Conservation (phyloP, 441 rosid genomes). For the Populus hybrid region DNA sequence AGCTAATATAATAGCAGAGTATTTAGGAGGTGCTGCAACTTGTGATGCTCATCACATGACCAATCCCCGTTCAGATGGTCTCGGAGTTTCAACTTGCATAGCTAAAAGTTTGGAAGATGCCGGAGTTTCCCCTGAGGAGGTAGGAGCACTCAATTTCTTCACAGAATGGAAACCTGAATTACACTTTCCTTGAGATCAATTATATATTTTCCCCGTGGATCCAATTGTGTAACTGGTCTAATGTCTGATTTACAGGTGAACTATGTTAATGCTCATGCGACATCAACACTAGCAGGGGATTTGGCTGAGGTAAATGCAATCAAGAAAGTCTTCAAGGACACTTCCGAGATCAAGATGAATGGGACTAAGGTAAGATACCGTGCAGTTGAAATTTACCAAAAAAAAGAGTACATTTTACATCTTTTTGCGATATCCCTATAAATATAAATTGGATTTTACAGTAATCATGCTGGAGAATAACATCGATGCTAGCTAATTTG, state of each 20-base stretch:
- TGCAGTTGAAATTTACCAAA: neutral
- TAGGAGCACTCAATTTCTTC: slow-evolving; percentile 5
- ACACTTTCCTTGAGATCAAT: neutral
- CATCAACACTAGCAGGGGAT: slow-evolving; percentile 73
- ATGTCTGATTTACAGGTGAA: slow-evolving; percentile 40
- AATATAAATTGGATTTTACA: neutral
- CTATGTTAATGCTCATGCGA: slow-evolving; percentile 68
- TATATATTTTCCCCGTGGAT: neutral
- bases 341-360: slow-evolving; percentile 69
- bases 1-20: slow-evolving; percentile 61
- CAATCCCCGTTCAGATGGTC: slow-evolving; percentile 59
- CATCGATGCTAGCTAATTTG: neutral
- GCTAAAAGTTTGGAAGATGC: slow-evolving; percentile 55
- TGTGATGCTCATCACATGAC: slow-evolving; percentile 82
- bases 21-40: slow-evolving; percentile 62
- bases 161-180: neutral
- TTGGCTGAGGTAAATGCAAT: slow-evolving; percentile 69
- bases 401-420: no score
- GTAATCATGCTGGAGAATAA: neutral
- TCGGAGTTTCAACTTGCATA: slow-evolving; percentile 67
- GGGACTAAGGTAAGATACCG: slow-evolving; percentile 51
- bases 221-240: neutral
- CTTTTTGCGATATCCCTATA: neutral
- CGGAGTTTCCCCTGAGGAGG: slow-evolving; percentile 66
- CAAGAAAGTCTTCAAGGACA: slow-evolving; percentile 60